Evolutionary conservation across 352 stramenopile species (phyloP).

Genomic region (Elongisporangium prolatum): DNA sequence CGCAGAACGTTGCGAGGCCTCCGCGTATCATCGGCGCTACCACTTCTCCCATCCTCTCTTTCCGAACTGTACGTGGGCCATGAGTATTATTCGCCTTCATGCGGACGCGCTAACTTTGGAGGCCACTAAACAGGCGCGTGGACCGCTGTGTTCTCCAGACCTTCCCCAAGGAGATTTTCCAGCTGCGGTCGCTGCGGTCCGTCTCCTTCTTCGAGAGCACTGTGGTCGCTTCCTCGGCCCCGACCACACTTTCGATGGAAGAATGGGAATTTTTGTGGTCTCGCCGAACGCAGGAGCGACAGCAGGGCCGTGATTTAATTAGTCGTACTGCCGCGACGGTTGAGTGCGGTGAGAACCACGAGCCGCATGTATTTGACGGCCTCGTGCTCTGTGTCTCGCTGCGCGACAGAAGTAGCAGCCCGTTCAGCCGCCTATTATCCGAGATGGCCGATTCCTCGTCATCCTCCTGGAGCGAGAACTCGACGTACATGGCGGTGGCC

Average conservation of each 20-base stretch:
- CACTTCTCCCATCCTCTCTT: not conserved
- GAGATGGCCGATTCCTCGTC: not conserved
- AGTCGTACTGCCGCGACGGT: not conserved
- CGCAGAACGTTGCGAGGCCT: not conserved
- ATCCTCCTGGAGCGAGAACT: constrained; percentile 4
- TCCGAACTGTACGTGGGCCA: not conserved
- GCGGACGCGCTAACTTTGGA: not conserved
- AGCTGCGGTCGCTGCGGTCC: not conserved
- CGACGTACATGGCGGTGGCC: constrained; percentile 27
- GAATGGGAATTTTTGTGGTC: not conserved
- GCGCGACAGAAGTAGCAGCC: not conserved
- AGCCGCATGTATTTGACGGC: not conserved
- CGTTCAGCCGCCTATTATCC: not conserved
- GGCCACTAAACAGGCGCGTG: not conserved
- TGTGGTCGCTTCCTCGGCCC: not conserved
- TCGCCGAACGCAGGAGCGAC: not conserved
- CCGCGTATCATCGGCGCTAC: not conserved
- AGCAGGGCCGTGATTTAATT: not conserved
- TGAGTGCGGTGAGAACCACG: not conserved
- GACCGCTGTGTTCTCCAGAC: not conserved
- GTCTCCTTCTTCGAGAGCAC: not conserved
- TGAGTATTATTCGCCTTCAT: not conserved
- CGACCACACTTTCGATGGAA: not conserved
- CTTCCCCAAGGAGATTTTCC: not conserved
- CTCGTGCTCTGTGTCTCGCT: not conserved